Evolutionary conservation across 1,139 yeast species (phyloP).

Genomic region (Yamadazyma triangularis): DNA sequence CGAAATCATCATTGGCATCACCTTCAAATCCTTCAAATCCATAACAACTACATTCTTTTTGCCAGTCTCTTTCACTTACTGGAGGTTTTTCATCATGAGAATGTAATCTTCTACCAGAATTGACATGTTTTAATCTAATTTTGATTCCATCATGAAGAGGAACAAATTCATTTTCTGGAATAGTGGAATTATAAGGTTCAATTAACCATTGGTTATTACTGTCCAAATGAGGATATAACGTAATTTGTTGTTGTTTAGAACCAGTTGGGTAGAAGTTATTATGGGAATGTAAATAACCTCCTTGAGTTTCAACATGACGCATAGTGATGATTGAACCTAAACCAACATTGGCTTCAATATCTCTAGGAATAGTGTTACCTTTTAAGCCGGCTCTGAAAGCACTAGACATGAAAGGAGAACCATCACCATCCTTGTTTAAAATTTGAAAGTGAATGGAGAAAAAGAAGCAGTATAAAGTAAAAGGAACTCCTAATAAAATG

Average conservation of each 20-base stretch:
- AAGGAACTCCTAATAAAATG: slow-evolving; percentile 67
- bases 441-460: slow-evolving; percentile 78
- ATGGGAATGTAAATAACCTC: slow-evolving; percentile 96
- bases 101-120: slow-evolving; percentile 78
- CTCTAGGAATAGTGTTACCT: slow-evolving; percentile 65
- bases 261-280: slow-evolving; percentile 82
- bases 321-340: slow-evolving; percentile 75
- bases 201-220: slow-evolving; percentile 81
- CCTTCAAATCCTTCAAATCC: slow-evolving; percentile 91
- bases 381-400: slow-evolving; percentile 78
- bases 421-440: slow-evolving; percentile 75
- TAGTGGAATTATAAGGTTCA: slow-evolving; percentile 59
- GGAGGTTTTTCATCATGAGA: slow-evolving; percentile 96
- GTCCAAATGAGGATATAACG: slow-evolving; percentile 91
- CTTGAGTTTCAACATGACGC: slow-evolving; percentile 81
- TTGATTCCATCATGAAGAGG: slow-evolving; percentile 74
- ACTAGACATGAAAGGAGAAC: slow-evolving; percentile 83
- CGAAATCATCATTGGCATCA: slow-evolving; percentile 93
- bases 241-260: slow-evolving; percentile 91
- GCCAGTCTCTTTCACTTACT: slow-evolving; percentile 91
- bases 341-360: slow-evolving; percentile 80
- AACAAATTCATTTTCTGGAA: slow-evolving; percentile 49
- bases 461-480: slow-evolving; percentile 60
- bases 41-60: slow-evolving; percentile 88
- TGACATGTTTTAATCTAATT: slow-evolving; percentile 69